Base-by-base conservation (phyloP, 1,284 basidiomycete genomes). In the Ganoderma resinaceum region DNA sequence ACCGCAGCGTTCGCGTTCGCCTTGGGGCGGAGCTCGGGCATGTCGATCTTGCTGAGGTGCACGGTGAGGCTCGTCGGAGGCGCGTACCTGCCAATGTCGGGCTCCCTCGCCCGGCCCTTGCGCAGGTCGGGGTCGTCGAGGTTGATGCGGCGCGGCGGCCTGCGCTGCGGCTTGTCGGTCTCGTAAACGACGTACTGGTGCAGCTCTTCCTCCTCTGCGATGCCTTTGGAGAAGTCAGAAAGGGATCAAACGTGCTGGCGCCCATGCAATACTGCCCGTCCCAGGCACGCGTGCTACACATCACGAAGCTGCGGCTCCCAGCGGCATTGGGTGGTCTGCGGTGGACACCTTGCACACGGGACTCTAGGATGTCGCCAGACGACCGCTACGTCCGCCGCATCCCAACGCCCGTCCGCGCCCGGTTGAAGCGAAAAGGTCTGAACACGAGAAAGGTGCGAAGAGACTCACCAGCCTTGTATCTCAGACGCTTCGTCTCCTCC, bases 121-220 rank as follows among this genome's bases (percentile, higher is more conserved):
- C 82, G 81, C 66, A 76, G 78, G 23, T 76, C 75, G 0, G 78
- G 75, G 65, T 85, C 81, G 74, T 89, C 86, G 67, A 94, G 82
- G 63, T 92, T 91, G 75, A 94, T 94, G 16, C 89, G 82, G 46
- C 82, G 84, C 0, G 91, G 89, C 1, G 87, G 88, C 71, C 89
- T 91, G 33, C 66, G 63, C 8, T 49, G 46, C 9, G 46, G 46
- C 61, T 80, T 75, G 14, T 74, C 67, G 9, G 78, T 84, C 66
- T 94, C 91, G 72, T 93, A 90, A 3, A 90, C 80, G 46, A 95
- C 92, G 72, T 95, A 95, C 78, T 95, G 93, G 73, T 92, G 85
- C 3, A 95, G 79, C 65, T 93, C 91, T 16, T 89, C 82, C 29
- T 90, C 88, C 35, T 88, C 85, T 11, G 80, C 80, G 20, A 85